A percentile compares a stretch with the other conserved stretches of the same genome.
phyloP scores from a whole-genome alignment of 2,329 filamentous ascomycete genomes.

The Pyrenophora seminiperda region DNA sequence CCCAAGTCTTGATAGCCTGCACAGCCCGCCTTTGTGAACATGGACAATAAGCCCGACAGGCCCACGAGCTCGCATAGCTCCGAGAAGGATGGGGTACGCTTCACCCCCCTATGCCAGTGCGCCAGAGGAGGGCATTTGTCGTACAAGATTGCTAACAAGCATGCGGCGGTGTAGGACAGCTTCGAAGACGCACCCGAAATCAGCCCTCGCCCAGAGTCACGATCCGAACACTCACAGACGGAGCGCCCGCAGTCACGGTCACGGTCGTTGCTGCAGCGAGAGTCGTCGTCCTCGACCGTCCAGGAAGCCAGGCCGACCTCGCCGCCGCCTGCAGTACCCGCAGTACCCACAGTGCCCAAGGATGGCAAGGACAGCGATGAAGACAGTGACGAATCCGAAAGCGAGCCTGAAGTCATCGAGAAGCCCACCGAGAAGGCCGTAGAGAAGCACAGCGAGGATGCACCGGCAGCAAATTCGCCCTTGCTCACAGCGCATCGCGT shows the following conservation, averaged over 20 bases:
- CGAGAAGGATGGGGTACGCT: constrained; percentile 37
- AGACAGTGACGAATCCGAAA: constrained; percentile 16
- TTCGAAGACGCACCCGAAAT: constrained; percentile 83
- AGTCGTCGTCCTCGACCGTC: constrained; percentile 40
- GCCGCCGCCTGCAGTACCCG: constrained; percentile 28
- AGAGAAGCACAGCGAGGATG: constrained; percentile 20
- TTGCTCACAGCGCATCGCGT: constrained; percentile 59
- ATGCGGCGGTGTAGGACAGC: constrained; percentile 61
- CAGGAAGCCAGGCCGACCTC: constrained; percentile 32
- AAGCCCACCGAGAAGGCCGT: constrained; percentile 9
- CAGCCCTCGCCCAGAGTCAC: constrained; percentile 48
- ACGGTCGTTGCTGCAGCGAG: constrained; percentile 61
- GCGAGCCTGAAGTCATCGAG: constrained; percentile 12
- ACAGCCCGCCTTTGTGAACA: constrained; percentile 20
- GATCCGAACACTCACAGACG: constrained; percentile 41
- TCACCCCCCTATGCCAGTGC: neutral
- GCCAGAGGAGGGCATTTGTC: neutral
- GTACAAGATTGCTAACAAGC: constrained; percentile 17
- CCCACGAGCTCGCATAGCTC: constrained; percentile 44
- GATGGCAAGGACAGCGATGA: constrained; percentile 18
- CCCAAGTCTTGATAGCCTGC: constrained; percentile 14
- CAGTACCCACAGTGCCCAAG: constrained; percentile 22
- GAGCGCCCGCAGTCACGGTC: constrained; percentile 26
- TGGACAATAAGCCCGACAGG: constrained; percentile 30
- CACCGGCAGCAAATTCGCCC: constrained; percentile 55